phyloP scores from a whole-genome alignment of 202 grass and related monocot genomes.

The Carex sylvatica region DNA sequence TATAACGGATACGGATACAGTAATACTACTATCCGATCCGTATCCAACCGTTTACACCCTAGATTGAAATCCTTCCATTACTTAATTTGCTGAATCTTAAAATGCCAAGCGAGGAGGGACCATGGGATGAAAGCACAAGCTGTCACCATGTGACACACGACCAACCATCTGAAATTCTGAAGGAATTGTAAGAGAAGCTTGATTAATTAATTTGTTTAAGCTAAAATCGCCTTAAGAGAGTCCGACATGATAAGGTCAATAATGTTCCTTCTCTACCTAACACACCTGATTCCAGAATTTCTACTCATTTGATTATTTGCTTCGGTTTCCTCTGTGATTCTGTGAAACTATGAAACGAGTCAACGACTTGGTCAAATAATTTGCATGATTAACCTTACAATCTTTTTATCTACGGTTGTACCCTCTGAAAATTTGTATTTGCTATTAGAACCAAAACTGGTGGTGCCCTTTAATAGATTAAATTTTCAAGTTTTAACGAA shows the following conservation, averaged over 20 bases:
- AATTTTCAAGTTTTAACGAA: too few species aligned
- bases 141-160: constrained; percentile 18
- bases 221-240: neutral
- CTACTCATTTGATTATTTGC: neutral
- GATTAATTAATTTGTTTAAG: neutral
- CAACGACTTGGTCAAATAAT: neutral
- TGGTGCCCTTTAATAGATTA: neutral
- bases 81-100: neutral
- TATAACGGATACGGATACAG: too few species aligned
- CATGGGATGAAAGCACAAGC: constrained; percentile 14
- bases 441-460: neutral
- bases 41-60: too few species aligned
- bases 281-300: constrained; percentile 22
- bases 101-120: constrained; percentile 17
- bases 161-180: neutral
- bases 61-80: neutral
- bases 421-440: neutral
- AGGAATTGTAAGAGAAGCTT: neutral
- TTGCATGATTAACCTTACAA: neutral
- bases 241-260: neutral
- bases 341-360: neutral
- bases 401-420: neutral
- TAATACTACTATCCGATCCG: too few species aligned
- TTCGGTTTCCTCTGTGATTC: neutral
- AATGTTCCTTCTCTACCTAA: constrained; percentile 19